Evolutionary conservation across 2,329 filamentous ascomycete genomes (phyloP), one percentile per base, ranked within the genome.

Genomic region (Microdochium bolleyi): DNA sequence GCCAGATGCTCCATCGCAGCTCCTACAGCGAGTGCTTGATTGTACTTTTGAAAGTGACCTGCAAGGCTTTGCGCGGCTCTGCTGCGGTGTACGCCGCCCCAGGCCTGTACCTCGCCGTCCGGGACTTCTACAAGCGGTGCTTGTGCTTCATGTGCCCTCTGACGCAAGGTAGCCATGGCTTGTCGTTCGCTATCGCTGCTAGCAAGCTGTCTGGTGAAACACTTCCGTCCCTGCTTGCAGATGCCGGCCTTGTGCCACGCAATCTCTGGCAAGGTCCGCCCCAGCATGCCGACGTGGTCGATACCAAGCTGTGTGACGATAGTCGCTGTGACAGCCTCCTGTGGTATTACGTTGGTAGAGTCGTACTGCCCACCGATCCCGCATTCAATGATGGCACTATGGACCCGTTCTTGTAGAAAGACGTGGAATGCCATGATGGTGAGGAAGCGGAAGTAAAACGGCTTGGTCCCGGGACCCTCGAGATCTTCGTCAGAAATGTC

Each of bases 291-390:
- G 1, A 87, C 84, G 67, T 96, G 92, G 61, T 96, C 92, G 55
- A 96, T 87, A 3, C 89, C 91, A 46, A 96, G 68, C 62, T 86
- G 90, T 21, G 90, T 85, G 37, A 96, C 84, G 0, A 87, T 88
- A 1, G 84, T 80, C 1, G 84, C 85, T 7, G 81, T 84, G 1
- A 91, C 87, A 13, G 80, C 77, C 11, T 78, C 74, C 0, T 71
- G 52, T 0, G 76, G 75, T 5, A 99, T 70, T 22, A 97, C 80
- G 63, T 97, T 97, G 10, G 94, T 99, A 25, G 88, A 87, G 64
- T 97, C 92, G 62, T 91, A 91, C 70, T 96, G 89, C 49, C 92
- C 94, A 16, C 94, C 94, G 57, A 97, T 95, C 1, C 94, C 94
- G 62, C 90, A 95, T 70, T 99, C 94, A 32, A 97, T 79, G 10